Conservation (phyloP, 129 eudicot genomes). For the Tagetes erecta region DNA sequence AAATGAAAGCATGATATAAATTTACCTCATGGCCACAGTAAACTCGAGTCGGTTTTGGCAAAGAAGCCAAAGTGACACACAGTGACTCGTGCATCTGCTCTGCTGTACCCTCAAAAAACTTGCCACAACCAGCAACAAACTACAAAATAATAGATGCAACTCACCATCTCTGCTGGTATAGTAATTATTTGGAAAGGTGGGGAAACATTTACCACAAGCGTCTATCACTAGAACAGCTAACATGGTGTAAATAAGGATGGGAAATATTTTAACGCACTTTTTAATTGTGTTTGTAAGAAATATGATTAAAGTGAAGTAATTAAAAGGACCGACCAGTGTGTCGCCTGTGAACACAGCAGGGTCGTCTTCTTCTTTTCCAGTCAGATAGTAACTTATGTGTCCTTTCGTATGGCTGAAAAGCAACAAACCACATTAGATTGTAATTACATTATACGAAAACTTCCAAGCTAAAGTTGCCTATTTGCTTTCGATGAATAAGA, state of each 20-base stretch:
- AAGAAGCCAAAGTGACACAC: constrained; percentile 74
- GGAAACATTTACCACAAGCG: not conserved
- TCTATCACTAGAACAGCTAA: not conserved
- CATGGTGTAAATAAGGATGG: constrained; percentile 8
- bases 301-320: not conserved
- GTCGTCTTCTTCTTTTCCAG: constrained; percentile 73
- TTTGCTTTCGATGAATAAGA: constrained; percentile 11
- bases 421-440: constrained; percentile 9
- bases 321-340: constrained; percentile 57
- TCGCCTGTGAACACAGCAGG: constrained; percentile 98
- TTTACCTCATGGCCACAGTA: constrained; percentile 93
- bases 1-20: not conserved
- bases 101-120: constrained; percentile 94
- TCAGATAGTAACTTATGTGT: constrained; percentile 86
- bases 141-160: constrained; percentile 21
- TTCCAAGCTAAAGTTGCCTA: constrained; percentile 9
- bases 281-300: not conserved
- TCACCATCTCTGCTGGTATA: not conserved
- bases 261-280: constrained; percentile 1
- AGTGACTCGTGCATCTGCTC: constrained; percentile 88
- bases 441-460: not conserved
- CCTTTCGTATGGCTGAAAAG: constrained; percentile 83
- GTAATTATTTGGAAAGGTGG: not conserved
- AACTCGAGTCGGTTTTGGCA: constrained; percentile 88
- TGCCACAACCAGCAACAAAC: constrained; percentile 98